Percentiles rank a stretch among this genome's conserved stretches.
Evolutionary conservation across 768 basidiomycete species (phyloP).

Genomic region (Coprinopsis sp.): DNA sequence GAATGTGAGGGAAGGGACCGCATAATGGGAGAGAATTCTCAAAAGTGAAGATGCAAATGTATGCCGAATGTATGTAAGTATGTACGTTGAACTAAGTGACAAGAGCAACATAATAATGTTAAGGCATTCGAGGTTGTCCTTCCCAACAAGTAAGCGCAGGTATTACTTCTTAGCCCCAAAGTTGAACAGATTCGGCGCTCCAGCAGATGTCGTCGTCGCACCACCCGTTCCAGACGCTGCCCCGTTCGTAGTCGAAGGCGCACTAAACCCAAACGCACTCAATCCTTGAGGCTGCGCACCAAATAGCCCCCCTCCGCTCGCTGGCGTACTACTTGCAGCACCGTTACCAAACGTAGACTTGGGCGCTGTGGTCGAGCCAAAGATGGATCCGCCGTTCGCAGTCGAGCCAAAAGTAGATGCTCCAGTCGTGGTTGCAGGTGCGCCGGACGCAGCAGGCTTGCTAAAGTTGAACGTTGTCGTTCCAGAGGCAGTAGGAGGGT

Average conservation of each 20-base stretch:
- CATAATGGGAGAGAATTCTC: too few species aligned
- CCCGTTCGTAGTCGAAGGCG: slow-evolving; percentile 17
- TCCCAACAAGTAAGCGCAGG: neutral
- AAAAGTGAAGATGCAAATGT: too few species aligned
- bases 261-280: slow-evolving; percentile 14
- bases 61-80: too few species aligned
- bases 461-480: neutral
- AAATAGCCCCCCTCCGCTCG: slow-evolving; percentile 16
- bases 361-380: neutral
- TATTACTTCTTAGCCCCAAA: slow-evolving; percentile 23
- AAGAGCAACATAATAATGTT: too few species aligned
- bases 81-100: too few species aligned
- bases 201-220: slow-evolving; percentile 20
- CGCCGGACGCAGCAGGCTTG: neutral
- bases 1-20: too few species aligned
- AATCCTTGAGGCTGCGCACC: slow-evolving; percentile 5
- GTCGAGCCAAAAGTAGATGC: neutral
- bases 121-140: neutral
- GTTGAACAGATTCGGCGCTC: slow-evolving; percentile 33
- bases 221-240: slow-evolving; percentile 13
- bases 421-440: slow-evolving; percentile 4
- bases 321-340: slow-evolving; percentile 3
- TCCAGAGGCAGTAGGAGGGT: neutral
- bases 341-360: slow-evolving; percentile 4
- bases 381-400: neutral